phyloP scores from a whole-genome alignment of 768 basidiomycete genomes.

The Pulveroboletus sp. region DNA sequence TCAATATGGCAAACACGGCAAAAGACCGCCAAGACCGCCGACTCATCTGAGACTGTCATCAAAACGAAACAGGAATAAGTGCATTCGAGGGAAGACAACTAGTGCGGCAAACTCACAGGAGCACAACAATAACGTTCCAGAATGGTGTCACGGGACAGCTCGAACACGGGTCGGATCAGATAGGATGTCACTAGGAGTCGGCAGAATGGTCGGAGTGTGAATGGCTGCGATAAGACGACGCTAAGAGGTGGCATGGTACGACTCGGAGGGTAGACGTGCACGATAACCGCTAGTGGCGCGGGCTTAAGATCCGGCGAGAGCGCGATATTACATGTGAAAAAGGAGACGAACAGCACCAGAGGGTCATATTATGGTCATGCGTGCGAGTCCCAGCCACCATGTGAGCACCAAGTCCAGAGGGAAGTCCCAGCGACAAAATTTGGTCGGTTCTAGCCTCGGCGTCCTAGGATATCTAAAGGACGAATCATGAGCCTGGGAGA shows the following conservation, averaged over 20 bases:
- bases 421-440: background rate
- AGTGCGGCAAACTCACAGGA: conserved; percentile 10
- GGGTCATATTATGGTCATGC: background rate
- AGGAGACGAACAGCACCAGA: too few relatives aligned
- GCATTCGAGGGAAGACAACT: background rate
- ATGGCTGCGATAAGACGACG: background rate
- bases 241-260: background rate
- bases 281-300: background rate
- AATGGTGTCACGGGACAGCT: background rate
- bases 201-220: conserved; percentile 14
- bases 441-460: background rate
- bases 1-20: conserved; percentile 2
- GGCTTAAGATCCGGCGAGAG: background rate
- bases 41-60: background rate
- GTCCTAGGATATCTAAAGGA: background rate
- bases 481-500: too few relatives aligned
- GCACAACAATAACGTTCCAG: background rate
- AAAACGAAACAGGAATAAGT: background rate
- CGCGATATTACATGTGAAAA: too few relatives aligned
- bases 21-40: conserved; percentile 1
- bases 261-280: background rate
- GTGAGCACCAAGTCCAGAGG: background rate
- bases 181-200: background rate
- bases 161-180: conserved; percentile 6
- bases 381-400: background rate